Conservation (phyloP, 129 eudicot genomes). For the Helianthus annuus region DNA sequence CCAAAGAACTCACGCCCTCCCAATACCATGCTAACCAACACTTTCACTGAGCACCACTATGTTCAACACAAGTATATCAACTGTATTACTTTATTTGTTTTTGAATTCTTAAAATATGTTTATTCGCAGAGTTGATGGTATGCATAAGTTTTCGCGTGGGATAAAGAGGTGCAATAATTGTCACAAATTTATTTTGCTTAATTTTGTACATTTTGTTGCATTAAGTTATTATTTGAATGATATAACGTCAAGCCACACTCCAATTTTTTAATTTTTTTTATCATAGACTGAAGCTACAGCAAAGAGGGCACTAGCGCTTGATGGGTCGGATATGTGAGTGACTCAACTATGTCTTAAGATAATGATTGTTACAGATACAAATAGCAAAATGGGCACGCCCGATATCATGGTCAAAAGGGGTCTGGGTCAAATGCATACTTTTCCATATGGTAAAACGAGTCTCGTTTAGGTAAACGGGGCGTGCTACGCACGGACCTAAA, state of each 20-base stretch:
- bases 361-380: background rate
- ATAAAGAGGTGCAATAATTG: background rate
- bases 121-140: too few relatives aligned
- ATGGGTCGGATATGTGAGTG: conserved; percentile 98
- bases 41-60: too few relatives aligned
- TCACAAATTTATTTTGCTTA: background rate
- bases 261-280: conserved; percentile 3
- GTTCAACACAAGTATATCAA: too few relatives aligned
- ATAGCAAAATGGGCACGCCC: background rate
- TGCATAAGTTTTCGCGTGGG: conserved; percentile 87
- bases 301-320: conserved; percentile 84
- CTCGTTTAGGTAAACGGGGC: too few relatives aligned
- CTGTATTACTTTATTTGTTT: too few relatives aligned
- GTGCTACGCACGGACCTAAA: too few relatives aligned
- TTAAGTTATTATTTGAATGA: background rate
- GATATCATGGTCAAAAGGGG: background rate
- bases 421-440: background rate
- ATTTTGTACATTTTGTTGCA: background rate
- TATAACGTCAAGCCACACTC: background rate
- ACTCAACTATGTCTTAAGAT: background rate
- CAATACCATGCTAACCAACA: too few relatives aligned
- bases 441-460: background rate
- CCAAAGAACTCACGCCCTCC: too few relatives aligned
- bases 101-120: too few relatives aligned
- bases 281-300: conserved; percentile 94